A percentile compares a stretch with the other conserved stretches of the same genome.
Conservation (phyloP, 257 asterid genomes). For the Plantago major region DNA sequence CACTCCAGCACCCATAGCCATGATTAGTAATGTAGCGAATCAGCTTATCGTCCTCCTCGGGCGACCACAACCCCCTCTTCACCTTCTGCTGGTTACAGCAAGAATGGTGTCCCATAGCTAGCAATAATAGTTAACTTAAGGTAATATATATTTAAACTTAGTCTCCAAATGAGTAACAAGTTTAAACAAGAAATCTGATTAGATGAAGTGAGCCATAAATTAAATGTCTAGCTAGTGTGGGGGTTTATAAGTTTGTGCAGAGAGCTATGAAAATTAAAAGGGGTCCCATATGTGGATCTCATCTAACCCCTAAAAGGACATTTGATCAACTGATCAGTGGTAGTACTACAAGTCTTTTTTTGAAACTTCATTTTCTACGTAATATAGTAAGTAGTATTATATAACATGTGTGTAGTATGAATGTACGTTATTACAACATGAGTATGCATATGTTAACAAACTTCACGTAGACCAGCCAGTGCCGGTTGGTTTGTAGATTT, state of each 20-base stretch:
- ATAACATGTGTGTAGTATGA: no score
- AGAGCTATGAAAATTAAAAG: conserved; percentile 29
- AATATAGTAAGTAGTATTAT: no score
- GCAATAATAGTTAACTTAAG: no score
- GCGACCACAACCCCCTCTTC: conserved; percentile 98
- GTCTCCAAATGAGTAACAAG: not conserved
- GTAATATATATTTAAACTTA: no score
- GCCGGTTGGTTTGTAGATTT: conserved; percentile 33
- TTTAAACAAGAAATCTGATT: not conserved
- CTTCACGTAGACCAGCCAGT: conserved; percentile 22
- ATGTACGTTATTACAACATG: no score
- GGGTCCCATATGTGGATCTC: conserved; percentile 54
- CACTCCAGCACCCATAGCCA: conserved; percentile 99
- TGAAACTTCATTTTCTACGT: conserved; percentile 29
- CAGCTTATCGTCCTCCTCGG: conserved; percentile 92
- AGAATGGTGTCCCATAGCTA: conserved; percentile 83
- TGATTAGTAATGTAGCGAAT: conserved; percentile 67
- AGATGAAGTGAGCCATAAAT: no score
- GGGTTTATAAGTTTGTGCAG: conserved; percentile 29
- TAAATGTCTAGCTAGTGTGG: no score
- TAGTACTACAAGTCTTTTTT: conserved; percentile 18
- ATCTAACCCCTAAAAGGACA: conserved; percentile 91
- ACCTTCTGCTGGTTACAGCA: conserved; percentile 99
- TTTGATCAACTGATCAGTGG: conserved; percentile 48
- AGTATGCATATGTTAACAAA: conserved; percentile 24